phyloP scores from a whole-genome alignment of 139 green algal genomes.

The Nannochloris sp. region DNA sequence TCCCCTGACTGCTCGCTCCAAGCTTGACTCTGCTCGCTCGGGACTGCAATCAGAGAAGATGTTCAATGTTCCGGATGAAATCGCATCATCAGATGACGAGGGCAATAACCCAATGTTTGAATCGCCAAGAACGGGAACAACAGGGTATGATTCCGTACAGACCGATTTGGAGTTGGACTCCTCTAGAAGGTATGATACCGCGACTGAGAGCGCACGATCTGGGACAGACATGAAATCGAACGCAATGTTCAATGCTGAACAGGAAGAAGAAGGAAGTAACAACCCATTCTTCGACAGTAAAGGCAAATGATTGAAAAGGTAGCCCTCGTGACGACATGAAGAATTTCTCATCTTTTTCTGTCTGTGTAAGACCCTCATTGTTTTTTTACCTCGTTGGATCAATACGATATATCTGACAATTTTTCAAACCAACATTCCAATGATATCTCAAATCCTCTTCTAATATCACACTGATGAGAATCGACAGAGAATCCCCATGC shows the following conservation, averaged over 20 bases:
- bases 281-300: neutral
- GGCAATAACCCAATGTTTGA: slow-evolving; percentile 25
- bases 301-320: neutral
- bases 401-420: slow-evolving; percentile 28
- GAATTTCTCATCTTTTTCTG: neutral
- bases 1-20: slow-evolving; percentile 1
- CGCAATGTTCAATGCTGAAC: neutral
- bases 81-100: slow-evolving; percentile 11
- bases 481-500: slow-evolving; percentile 52
- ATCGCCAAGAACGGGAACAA: slow-evolving; percentile 9
- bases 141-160: neutral
- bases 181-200: slow-evolving; percentile 4
- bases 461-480: slow-evolving; percentile 30
- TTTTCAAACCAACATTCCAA: slow-evolving; percentile 33
- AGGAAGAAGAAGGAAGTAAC: neutral
- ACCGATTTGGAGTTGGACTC: slow-evolving; percentile 5
- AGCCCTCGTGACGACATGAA: neutral
- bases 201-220: neutral
- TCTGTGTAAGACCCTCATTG: neutral
- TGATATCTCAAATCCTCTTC: slow-evolving; percentile 28
- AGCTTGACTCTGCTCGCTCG: slow-evolving; percentile 8
- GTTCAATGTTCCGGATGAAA: neutral
- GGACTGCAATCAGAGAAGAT: neutral
- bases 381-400: neutral
- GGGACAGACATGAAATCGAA: neutral